Evolutionary conservation across 2,329 filamentous ascomycete genomes (phyloP).

Genomic region (Samsoniella hepiali): DNA sequence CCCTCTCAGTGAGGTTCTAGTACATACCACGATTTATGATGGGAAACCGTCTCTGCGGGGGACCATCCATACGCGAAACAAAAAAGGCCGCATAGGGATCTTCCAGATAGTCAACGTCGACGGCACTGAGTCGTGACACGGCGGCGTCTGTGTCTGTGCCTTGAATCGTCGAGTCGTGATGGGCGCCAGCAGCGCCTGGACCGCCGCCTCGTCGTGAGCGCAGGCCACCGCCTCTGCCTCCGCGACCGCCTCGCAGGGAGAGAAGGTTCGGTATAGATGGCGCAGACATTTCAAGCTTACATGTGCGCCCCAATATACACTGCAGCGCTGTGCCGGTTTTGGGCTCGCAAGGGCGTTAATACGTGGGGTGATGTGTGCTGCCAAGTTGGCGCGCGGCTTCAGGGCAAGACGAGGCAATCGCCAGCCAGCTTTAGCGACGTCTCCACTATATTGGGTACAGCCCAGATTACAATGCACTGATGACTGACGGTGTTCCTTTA

Average conservation of each 20-base stretch:
- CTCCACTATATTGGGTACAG: background rate
- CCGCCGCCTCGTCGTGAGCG: constrained; percentile 34
- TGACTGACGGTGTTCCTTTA: no score
- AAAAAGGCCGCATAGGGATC: constrained; percentile 77
- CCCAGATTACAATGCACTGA: background rate
- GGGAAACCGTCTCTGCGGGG: constrained; percentile 65
- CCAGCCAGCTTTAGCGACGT: background rate
- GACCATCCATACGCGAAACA: constrained; percentile 47
- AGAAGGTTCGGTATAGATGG: constrained; percentile 76
- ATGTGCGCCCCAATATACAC: background rate
- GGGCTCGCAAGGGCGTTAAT: background rate
- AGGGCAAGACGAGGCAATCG: background rate
- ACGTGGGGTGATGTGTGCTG: background rate
- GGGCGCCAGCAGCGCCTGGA: constrained; percentile 36
- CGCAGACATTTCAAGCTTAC: constrained; percentile 55
- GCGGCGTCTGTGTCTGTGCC: constrained; percentile 90
- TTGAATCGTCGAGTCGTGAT: constrained; percentile 72
- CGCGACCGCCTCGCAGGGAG: constrained; percentile 48
- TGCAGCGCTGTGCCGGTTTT: background rate
- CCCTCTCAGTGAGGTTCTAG: background rate
- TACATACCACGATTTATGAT: constrained; percentile 86
- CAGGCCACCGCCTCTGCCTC: constrained; percentile 38
- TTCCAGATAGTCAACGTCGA: constrained; percentile 77
- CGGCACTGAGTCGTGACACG: constrained; percentile 82
- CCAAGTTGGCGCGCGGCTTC: background rate